Conservation (phyloP, 2,329 filamentous ascomycete species). For the Hymenoscyphus albidus region DNA sequence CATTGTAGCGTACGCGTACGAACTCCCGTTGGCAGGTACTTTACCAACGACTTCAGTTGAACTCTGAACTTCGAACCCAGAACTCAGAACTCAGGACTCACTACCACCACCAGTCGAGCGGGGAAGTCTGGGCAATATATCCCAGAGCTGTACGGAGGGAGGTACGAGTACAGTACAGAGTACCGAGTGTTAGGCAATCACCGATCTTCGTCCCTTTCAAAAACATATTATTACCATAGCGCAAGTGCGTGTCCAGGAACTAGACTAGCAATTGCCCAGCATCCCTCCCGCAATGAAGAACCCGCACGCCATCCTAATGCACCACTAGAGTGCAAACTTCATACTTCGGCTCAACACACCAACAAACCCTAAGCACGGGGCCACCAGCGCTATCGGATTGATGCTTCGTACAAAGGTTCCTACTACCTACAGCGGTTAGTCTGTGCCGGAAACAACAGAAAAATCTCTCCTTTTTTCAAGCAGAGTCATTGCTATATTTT, state of each 20-base stretch:
- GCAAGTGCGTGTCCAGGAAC: background rate
- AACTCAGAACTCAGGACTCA: no score
- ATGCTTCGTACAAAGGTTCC: background rate
- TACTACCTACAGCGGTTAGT: no score
- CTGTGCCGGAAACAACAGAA: no score
- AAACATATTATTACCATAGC: background rate
- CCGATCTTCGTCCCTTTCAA: background rate
- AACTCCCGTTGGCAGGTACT: no score
- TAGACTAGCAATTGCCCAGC: background rate
- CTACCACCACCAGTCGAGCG: background rate
- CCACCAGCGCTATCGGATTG: background rate
- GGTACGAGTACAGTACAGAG: no score
- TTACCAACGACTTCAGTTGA: no score
- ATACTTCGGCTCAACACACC: background rate
- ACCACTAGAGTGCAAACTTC: background rate
- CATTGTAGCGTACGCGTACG: no score
- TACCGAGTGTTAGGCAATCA: background rate
- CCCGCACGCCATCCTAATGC: background rate
- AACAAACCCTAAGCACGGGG: background rate
- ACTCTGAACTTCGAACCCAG: no score
- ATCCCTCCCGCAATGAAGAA: conserved; percentile 1
- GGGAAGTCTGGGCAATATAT: background rate
- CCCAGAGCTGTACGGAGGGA: background rate
- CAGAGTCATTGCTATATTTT: no score
- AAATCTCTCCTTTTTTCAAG: no score